These are phyloP conservation scores for Erysimum cheiranthoides DNA, from an alignment of 345 rosid species.

Conservation along the genomic window DNA sequence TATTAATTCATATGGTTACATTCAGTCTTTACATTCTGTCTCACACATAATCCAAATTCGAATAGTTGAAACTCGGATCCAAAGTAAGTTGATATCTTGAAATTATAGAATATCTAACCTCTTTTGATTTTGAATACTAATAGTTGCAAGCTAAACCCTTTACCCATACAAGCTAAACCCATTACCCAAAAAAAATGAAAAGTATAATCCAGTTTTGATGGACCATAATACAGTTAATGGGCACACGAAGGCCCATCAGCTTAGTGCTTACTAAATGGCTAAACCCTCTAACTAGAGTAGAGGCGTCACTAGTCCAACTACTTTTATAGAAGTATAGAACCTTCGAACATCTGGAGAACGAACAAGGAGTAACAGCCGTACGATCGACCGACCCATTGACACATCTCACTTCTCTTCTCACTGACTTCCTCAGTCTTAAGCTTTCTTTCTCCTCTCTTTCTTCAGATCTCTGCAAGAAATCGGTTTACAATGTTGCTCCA, in stretches of 20 bases:
- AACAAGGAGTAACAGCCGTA: constrained; percentile 44
- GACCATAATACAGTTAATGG: background rate
- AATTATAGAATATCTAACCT: too few relatives aligned
- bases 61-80: too few relatives aligned
- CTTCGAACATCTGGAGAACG: constrained; percentile 35
- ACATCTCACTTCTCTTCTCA: constrained; percentile 38
- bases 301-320: background rate
- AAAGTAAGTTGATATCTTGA: too few relatives aligned
- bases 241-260: constrained; percentile 18
- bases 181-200: background rate
- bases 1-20: too few relatives aligned
- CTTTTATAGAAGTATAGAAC: background rate
- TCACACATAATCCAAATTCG: too few relatives aligned
- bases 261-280: too few relatives aligned
- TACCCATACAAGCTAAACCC: background rate
- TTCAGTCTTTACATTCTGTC: too few relatives aligned
- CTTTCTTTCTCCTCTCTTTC: constrained; percentile 10
- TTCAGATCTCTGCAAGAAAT: constrained; percentile 41
- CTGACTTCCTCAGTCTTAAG: constrained; percentile 38
- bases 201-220: background rate
- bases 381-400: constrained; percentile 32
- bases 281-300: background rate
- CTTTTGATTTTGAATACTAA: too few relatives aligned
- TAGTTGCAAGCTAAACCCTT: too few relatives aligned
- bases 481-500: constrained; percentile 37